A percentile compares a stretch with the other conserved stretches of the same genome.
phyloP scores from a whole-genome alignment of 331 rosid genomes.

The Stylosanthes scabra region DNA sequence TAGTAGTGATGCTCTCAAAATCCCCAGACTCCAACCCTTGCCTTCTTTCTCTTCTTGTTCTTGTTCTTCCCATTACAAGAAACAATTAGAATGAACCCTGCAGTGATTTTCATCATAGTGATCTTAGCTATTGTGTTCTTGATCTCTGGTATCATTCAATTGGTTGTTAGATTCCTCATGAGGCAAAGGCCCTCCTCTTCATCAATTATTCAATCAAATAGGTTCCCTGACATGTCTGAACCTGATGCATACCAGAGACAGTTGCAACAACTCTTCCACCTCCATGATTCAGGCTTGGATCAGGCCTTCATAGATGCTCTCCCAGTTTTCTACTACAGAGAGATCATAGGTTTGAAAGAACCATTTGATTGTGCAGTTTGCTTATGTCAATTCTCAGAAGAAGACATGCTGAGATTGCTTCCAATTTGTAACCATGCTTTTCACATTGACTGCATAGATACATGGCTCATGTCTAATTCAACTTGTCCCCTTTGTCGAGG shows the following conservation, averaged over 20 bases:
- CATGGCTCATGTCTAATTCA: conserved; percentile 90
- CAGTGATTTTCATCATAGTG: conserved; percentile 71
- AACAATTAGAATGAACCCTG: conserved; percentile 64
- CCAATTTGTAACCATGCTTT: conserved; percentile 93
- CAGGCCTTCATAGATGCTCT: conserved; percentile 91
- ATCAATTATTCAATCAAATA: conserved; percentile 62
- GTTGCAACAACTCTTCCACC: conserved; percentile 85
- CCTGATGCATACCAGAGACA: conserved; percentile 80
- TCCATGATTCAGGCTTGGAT: conserved; percentile 92
- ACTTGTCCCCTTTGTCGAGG: conserved; percentile 99
- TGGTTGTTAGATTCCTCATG: conserved; percentile 71
- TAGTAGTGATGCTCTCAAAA: conserved; percentile 42
- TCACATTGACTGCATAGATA: conserved; percentile 86
- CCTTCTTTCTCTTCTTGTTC: conserved; percentile 50
- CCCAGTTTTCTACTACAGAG: conserved; percentile 77
- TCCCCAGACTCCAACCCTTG: conserved; percentile 44
- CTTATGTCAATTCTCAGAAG: conserved; percentile 81
- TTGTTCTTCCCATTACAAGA: no score
- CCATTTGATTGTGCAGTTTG: conserved; percentile 95
- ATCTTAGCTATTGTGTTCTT: conserved; percentile 77
- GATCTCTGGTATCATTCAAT: conserved; percentile 75
- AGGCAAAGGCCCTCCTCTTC: conserved; percentile 61
- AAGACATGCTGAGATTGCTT: conserved; percentile 80
- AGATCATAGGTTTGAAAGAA: conserved; percentile 74
- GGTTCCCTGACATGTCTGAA: conserved; percentile 71